Percentiles rank a stretch among this genome's conserved stretches.
Conservation (phyloP, 768 basidiomycete species). For the Ramaria rubella region DNA sequence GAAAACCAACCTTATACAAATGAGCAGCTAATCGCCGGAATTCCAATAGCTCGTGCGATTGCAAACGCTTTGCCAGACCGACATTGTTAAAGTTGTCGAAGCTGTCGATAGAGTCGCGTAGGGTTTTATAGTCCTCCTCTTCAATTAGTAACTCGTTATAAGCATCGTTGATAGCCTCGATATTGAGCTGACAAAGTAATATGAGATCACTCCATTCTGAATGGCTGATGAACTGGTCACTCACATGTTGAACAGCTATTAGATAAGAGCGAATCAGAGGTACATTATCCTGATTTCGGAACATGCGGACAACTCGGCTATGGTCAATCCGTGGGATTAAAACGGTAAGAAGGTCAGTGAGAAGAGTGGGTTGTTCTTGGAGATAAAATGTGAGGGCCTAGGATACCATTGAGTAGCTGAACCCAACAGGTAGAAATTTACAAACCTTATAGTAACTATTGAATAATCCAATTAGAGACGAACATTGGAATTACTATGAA, state of each 20-base stretch:
- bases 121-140: conserved; percentile 97
- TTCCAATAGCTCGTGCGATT: conserved; percentile 87
- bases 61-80: conserved; percentile 74
- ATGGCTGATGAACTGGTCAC: conserved; percentile 23
- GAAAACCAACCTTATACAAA: conserved; percentile 69
- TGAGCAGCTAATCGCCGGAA: conserved; percentile 94
- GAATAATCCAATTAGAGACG: conserved; percentile 11
- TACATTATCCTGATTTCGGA: conserved; percentile 77
- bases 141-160: conserved; percentile 98
- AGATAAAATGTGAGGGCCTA: conserved; percentile 84
- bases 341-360: conserved; percentile 90
- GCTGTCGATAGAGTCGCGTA: conserved; percentile 96
- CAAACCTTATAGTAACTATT: conserved; percentile 76
- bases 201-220: conserved; percentile 3
- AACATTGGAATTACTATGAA: background rate
- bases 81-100: conserved; percentile 98
- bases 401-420: background rate
- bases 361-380: conserved; percentile 84
- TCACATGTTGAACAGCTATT: conserved; percentile 89
- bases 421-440: background rate
- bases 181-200: conserved; percentile 58
- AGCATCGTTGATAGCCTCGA: conserved; percentile 96
- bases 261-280: conserved; percentile 95
- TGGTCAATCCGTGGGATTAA: conserved; percentile 95
- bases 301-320: conserved; percentile 89